A percentile compares a stretch with the other conserved stretches of the same genome.
Conservation (phyloP, 441 rosid genomes). For the Erysimum cheiri region DNA sequence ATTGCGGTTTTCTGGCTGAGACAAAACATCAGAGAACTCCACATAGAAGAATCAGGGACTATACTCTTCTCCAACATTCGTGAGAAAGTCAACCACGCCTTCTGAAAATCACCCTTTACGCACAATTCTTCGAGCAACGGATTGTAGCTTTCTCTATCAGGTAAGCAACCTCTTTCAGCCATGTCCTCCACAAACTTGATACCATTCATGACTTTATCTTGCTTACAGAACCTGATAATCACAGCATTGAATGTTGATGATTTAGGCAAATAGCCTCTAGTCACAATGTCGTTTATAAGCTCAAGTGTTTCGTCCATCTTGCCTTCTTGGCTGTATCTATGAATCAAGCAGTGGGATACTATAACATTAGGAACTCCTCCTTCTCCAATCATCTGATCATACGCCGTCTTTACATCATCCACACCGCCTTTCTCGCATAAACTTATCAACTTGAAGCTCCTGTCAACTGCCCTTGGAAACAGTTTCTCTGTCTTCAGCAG, state of each 20-base stretch:
- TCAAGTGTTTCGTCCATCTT: conserved; percentile 55
- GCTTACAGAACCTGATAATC: conserved; percentile 60
- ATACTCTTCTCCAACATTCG: conserved; percentile 67
- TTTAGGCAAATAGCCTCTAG: conserved; percentile 54
- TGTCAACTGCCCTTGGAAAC: conserved; percentile 72
- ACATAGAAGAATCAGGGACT: conserved; percentile 58
- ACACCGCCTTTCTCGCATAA: conserved; percentile 60
- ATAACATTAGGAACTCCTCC: conserved; percentile 59
- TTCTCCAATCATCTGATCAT: conserved; percentile 58
- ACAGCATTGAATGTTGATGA: conserved; percentile 64
- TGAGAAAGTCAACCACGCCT: conserved; percentile 50
- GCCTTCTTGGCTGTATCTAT: conserved; percentile 59
- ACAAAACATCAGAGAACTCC: conserved; percentile 63
- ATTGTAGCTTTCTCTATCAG: conserved; percentile 55
- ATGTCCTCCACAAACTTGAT: conserved; percentile 69
- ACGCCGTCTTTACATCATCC: conserved; percentile 57
- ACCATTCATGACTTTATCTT: conserved; percentile 60
- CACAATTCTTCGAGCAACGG: conserved; percentile 56
- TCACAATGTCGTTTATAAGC: conserved; percentile 66
- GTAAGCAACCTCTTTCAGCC: conserved; percentile 61
- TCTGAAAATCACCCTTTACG: conserved; percentile 52
- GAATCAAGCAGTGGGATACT: conserved; percentile 64
- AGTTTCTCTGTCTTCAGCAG: conserved; percentile 63
- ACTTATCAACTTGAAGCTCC: conserved; percentile 61
- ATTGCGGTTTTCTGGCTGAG: conserved; percentile 48